phyloP scores from a whole-genome alignment of 805 yeast species.

The Cyberlindnera mycetangii region DNA sequence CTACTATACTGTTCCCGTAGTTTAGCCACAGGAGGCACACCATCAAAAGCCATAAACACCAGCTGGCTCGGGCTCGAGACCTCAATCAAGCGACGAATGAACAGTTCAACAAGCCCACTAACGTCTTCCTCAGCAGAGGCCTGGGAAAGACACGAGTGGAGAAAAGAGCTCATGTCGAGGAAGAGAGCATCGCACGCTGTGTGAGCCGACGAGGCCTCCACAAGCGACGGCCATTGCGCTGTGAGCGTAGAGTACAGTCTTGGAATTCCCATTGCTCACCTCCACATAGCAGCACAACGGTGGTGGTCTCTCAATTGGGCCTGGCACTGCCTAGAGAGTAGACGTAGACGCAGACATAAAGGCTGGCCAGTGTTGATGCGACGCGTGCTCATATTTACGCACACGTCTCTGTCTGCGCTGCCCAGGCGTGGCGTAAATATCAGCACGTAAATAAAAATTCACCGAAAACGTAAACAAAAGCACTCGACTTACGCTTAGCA shows the following conservation, averaged over 20 bases:
- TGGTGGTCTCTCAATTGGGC: too few relatives aligned
- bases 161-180: conserved; percentile 90
- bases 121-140: conserved; percentile 62
- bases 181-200: conserved; percentile 81
- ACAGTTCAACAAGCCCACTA: conserved; percentile 73
- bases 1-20: conserved; percentile 94
- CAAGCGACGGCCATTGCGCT: conserved; percentile 10
- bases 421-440: neutral
- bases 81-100: conserved; percentile 80
- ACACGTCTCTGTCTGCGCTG: too few relatives aligned
- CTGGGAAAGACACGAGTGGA: conserved; percentile 83
- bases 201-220: neutral
- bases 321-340: too few relatives aligned
- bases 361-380: neutral
- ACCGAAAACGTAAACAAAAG: conserved; percentile 6
- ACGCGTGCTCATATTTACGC: neutral
- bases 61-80: conserved; percentile 71
- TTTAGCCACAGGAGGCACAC: conserved; percentile 96
- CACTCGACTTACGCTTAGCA: too few relatives aligned
- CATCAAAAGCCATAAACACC: conserved; percentile 92
- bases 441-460: conserved; percentile 7
- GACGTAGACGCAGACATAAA: too few relatives aligned
- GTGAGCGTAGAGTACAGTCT: conserved; percentile 16
- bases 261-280: conserved; percentile 21
- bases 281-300: neutral